Percentiles rank a stretch among this genome's conserved stretches.
phyloP scores from a whole-genome alignment of 2,329 filamentous ascomycete genomes.

The Nigrospora oryzae region DNA sequence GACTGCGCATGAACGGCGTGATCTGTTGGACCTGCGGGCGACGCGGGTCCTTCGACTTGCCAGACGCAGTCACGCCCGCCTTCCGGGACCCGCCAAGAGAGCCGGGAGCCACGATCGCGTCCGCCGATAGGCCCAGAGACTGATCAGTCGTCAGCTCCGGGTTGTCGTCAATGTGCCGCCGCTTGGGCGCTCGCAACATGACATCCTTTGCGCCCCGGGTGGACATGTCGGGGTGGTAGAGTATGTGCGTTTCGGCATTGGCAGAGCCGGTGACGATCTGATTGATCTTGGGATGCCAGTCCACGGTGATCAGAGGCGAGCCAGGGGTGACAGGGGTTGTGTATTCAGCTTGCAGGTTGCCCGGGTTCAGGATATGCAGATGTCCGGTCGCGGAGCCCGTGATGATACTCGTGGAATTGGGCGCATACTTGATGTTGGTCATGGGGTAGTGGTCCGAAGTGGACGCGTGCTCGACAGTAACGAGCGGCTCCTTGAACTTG shows the following conservation, averaged over 20 bases:
- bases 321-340: slow-evolving; percentile 84
- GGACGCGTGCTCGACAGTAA: slow-evolving; percentile 68
- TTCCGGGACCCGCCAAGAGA: slow-evolving; percentile 45
- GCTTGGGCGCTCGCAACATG: slow-evolving; percentile 90
- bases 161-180: slow-evolving; percentile 91
- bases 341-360: slow-evolving; percentile 76
- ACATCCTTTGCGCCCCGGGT: slow-evolving; percentile 75
- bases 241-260: slow-evolving; percentile 79
- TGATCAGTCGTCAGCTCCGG: slow-evolving; percentile 79
- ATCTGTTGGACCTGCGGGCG: slow-evolving; percentile 75
- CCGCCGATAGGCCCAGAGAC: slow-evolving; percentile 70
- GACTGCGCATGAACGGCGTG: slow-evolving; percentile 84
- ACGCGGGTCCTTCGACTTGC: slow-evolving; percentile 68
- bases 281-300: slow-evolving; percentile 93
- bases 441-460: slow-evolving; percentile 79
- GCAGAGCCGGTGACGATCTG: slow-evolving; percentile 93
- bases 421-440: slow-evolving; percentile 83
- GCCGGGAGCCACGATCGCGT: slow-evolving; percentile 68
- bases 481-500: slow-evolving; percentile 87
- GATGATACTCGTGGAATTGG: slow-evolving; percentile 74
- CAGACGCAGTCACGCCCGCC: slow-evolving; percentile 69
- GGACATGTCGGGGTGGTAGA: slow-evolving; percentile 85
- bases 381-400: slow-evolving; percentile 82
- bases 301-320: slow-evolving; percentile 71
- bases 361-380: slow-evolving; percentile 88